Evolutionary conservation across 257 asterid genomes (phyloP).

Genomic region (Ajuga chamaepitys): DNA sequence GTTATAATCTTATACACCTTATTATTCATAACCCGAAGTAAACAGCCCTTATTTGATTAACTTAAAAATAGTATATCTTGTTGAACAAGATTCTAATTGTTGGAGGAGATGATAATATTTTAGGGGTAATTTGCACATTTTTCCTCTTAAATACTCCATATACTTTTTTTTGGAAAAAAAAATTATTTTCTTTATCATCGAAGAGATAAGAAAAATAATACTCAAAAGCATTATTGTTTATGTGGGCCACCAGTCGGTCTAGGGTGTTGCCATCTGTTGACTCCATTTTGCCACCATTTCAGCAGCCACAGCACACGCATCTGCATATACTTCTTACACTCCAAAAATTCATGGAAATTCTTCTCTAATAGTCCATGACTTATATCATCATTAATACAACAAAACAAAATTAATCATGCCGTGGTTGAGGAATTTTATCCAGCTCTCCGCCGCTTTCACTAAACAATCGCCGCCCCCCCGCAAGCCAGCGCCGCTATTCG

Average conservation of each 20-base stretch:
- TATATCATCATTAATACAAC: not conserved
- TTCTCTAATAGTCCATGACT: slow-evolving; percentile 11
- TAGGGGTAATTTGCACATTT: too few relatives aligned
- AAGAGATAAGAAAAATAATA: too few relatives aligned
- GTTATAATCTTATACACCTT: too few relatives aligned
- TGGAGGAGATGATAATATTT: too few relatives aligned
- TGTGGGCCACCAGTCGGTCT: not conserved
- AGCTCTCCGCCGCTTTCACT: slow-evolving; percentile 36
- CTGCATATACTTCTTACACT: slow-evolving; percentile 4
- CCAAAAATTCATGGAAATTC: slow-evolving; percentile 19
- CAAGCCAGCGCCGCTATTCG: slow-evolving; percentile 18
- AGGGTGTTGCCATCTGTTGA: slow-evolving; percentile 19
- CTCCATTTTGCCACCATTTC: slow-evolving; percentile 14
- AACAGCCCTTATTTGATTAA: too few relatives aligned
- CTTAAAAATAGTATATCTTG: too few relatives aligned
- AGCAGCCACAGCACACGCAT: slow-evolving; percentile 22
- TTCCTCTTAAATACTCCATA: too few relatives aligned
- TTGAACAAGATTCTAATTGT: too few relatives aligned
- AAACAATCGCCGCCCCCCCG: slow-evolving; percentile 24
- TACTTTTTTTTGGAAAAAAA: too few relatives aligned
- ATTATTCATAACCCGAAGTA: too few relatives aligned
- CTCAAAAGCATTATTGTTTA: too few relatives aligned
- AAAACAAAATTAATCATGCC: slow-evolving; percentile 37
- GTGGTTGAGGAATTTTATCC: slow-evolving; percentile 68
- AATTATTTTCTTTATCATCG: too few relatives aligned